Evolutionary conservation across 1,284 basidiomycete genomes (phyloP), one percentile per base, ranked within the genome.

Genomic region (Leccinum griseonigrum): DNA sequence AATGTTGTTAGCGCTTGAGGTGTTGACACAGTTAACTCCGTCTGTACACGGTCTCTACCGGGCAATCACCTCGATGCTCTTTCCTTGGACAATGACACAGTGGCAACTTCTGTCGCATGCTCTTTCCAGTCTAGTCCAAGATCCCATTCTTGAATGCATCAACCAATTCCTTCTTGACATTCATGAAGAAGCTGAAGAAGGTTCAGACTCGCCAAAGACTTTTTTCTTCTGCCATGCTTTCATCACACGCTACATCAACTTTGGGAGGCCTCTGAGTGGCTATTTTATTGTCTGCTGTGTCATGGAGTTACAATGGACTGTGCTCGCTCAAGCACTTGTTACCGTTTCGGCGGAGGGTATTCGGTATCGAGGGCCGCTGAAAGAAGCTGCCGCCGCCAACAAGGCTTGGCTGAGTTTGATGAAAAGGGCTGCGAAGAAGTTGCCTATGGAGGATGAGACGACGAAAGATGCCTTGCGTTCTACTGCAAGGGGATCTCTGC

Each of bases 281-380:
- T 93, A 94, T 72, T 94, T 96, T 70, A 84, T 92, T 59, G 85
- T 94, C 7, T 94, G 93, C 75, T 93, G 91, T 68, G 85, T 91
- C 32, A 83, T 94, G 69, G 93, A 95, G 72, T 87, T 87, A 31
- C 85, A 92, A 68, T 93, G 91, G 86, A 93, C 91, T 1, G 81
- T 92, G 16, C 81, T 95, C 14, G 89, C 93, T 1, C 93, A 95
- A 72, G 84, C 83, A 1, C 77, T 95, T 53, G 81, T 81, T 8
- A 79, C 83, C n/a, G 73, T 81, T 8, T 67, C 72, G 28, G 28
- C 53, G 7, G 70, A 75, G 28, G 57, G 62, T 46, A 34, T 65
- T 26, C 75, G 60, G 68, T 72, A 68, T 29, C 72, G 74, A 28
- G 75, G 73, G 3, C 76, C 78, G 22, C 75, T 80, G 54, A 81